Evolutionary conservation across 202 grass and related monocot species (phyloP), one percentile per base, ranked within the genome.

Genomic region (Digitaria exilis): DNA sequence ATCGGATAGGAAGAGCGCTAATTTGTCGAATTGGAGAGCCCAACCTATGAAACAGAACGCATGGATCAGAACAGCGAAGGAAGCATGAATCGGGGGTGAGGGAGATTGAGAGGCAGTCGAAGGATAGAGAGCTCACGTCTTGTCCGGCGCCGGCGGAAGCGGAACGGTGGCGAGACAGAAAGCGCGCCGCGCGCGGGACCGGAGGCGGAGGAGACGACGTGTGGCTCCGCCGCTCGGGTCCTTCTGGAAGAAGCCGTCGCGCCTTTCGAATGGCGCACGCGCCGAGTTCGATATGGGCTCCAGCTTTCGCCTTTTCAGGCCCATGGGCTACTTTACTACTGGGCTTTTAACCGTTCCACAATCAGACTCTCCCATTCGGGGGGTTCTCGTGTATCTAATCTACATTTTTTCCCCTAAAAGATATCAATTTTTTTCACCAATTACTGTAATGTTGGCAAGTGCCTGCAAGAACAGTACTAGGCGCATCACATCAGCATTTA

Each of bases 231-330:
- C 4, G 48, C 48, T 51, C 14, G 48, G 48, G 28, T 21, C 7
- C 72, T 82, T 69, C 22, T 9, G 43, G 63, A 76, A 66, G 75
- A 54, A 71, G 65, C 31, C 78, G 51, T n/a, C n/a, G 46, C 54
- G 55, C 43, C 39, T 71, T 77, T 62, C 17, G 72, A 44, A 54
- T 18, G 24, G 56, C 15, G 79, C 59, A 75, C 30, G 80, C 48
- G 59, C 56, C 13, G 22, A 52, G 14, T 42, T 67, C 18, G 28
- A 3, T 34, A 30, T 51, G 71, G 85, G 30, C 78, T 76, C 28
- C 7, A n/a, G 1, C 15, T 32, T 51, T 35, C 3, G 30, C 2
- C 71, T 9, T 75, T 4, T 8, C 11, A 0, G 15, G 59, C 7
- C 10, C 10, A 9, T 65, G 37, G 37, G 37, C 37, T 39, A 39